Percentiles rank a stretch among this genome's conserved stretches.
These are phyloP conservation scores for Wickerhamiella azymoides DNA, from an alignment of 805 yeast species.

Conservation along the genomic window DNA sequence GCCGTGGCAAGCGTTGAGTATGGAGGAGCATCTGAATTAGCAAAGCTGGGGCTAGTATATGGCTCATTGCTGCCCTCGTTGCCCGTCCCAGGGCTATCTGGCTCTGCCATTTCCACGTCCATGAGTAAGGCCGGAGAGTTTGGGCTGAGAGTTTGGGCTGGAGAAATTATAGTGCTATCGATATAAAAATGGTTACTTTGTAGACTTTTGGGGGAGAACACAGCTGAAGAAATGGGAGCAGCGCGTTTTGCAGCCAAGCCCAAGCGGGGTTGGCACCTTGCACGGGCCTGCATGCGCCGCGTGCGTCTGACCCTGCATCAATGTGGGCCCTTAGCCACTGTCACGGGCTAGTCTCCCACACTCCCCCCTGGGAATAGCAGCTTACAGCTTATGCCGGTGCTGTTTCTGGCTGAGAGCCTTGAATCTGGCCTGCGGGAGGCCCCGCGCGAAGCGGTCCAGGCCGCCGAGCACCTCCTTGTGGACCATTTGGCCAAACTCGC, in stretches of 20 bases:
- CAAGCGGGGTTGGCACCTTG: too few species aligned
- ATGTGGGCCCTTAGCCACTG: background rate
- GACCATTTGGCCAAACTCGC: slow-evolving; percentile 35
- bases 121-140: background rate
- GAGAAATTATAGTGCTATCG: too few species aligned
- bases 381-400: slow-evolving; percentile 50
- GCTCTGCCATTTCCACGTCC: background rate
- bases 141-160: background rate
- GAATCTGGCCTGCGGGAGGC: slow-evolving; percentile 62
- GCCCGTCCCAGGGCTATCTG: background rate
- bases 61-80: background rate
- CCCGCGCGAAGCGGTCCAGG: slow-evolving; percentile 52
- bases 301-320: background rate
- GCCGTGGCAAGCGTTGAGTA: background rate
- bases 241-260: too few species aligned
- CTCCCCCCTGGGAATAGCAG: too few species aligned
- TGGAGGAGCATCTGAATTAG: too few species aligned
- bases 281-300: too few species aligned
- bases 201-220: too few species aligned
- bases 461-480: slow-evolving; percentile 59
- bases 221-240: too few species aligned
- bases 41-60: too few species aligned
- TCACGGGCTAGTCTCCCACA: background rate
- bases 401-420: slow-evolving; percentile 38
- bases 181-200: too few species aligned